These are phyloP conservation scores for Vinca minor DNA, from an alignment of 257 asterid species.

Conservation along the genomic window DNA sequence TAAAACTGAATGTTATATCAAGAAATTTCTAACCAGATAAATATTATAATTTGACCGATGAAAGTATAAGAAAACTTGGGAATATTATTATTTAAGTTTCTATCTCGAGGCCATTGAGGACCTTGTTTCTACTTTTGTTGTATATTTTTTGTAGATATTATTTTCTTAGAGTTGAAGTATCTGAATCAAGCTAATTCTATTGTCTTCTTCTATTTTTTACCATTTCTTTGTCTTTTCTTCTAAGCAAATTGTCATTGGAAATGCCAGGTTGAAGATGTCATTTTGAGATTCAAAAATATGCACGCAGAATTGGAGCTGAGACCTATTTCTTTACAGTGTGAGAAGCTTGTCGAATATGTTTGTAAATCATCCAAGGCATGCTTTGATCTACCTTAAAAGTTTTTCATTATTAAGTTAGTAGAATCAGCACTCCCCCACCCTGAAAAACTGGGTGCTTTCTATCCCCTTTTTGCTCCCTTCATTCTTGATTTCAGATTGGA, in stretches of 20 bases:
- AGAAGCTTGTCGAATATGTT: slow-evolving; percentile 46
- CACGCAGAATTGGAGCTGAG: slow-evolving; percentile 47
- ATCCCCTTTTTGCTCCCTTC: background rate
- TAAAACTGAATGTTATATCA: background rate
- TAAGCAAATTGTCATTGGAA: slow-evolving; percentile 14
- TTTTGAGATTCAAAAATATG: slow-evolving; percentile 41
- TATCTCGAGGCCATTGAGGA: background rate
- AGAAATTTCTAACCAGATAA: background rate
- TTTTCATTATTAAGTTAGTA: background rate
- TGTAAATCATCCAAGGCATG: slow-evolving; percentile 64
- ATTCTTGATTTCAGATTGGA: background rate
- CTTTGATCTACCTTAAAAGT: slow-evolving; percentile 3
- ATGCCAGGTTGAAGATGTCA: slow-evolving; percentile 59
- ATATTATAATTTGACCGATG: background rate
- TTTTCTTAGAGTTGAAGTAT: background rate
- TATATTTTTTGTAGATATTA: background rate
- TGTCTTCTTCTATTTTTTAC: background rate
- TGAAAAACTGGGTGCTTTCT: background rate
- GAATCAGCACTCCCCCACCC: background rate
- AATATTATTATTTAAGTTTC: background rate
- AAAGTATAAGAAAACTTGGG: background rate
- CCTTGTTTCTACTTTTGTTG: background rate
- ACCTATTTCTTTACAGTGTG: slow-evolving; percentile 54
- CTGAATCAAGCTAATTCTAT: background rate
- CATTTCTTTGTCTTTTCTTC: slow-evolving; percentile 10